phyloP scores from a whole-genome alignment of 352 stramenopile species.

The Aphanomyces stellatus region DNA sequence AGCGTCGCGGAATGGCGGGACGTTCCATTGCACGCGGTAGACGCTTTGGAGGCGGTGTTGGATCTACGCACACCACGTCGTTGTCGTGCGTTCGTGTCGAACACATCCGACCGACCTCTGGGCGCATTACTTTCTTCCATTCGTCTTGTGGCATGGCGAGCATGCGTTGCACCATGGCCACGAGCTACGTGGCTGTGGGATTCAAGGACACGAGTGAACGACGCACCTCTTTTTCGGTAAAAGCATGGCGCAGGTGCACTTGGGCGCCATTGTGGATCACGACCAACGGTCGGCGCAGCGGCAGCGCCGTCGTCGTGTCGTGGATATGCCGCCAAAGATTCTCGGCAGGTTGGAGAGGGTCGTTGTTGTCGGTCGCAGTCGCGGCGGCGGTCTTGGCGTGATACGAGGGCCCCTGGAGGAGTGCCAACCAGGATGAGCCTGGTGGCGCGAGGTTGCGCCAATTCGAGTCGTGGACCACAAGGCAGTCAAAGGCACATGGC shows the following conservation, averaged over 20 bases:
- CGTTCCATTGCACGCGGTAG: conserved; percentile 50
- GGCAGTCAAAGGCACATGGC: neutral
- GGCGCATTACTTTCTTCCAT: neutral
- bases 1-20: conserved; percentile 38
- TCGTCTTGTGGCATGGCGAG: neutral
- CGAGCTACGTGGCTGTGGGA: neutral
- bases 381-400: conserved; percentile 39
- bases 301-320: neutral
- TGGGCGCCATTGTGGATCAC: conserved; percentile 1
- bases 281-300: conserved; percentile 14
- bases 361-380: conserved; percentile 27
- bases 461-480: conserved; percentile 6
- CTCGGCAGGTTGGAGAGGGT: conserved; percentile 5
- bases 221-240: neutral
- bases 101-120: too few relatives aligned
- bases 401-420: neutral
- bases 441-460: neutral
- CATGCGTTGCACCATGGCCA: conserved; percentile 4
- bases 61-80: conserved; percentile 15
- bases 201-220: neutral
- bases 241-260: neutral
- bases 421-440: neutral
- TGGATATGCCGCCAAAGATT: conserved; percentile 9
- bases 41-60: conserved; percentile 58
- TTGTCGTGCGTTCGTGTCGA: neutral